A percentile compares a stretch with the other conserved stretches of the same genome.
Conservation (phyloP, 2,329 filamentous ascomycete species). For the Beauveria scarabaeidicola region DNA sequence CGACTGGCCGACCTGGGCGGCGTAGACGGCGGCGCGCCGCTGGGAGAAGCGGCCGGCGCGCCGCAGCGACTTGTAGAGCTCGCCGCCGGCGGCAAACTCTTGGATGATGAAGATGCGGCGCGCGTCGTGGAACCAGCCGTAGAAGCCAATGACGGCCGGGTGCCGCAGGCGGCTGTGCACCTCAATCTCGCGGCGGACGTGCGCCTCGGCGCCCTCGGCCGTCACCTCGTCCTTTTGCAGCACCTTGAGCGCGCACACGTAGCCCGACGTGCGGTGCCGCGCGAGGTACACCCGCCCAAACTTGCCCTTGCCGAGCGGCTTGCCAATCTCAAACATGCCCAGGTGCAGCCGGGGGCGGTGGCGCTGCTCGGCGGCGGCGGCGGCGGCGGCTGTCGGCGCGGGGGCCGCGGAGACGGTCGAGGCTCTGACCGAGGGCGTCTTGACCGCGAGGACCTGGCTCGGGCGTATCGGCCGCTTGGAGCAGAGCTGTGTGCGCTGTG, state of each 20-base stretch:
- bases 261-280: slow-evolving; percentile 67
- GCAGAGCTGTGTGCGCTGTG: slow-evolving; percentile 8
- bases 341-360: slow-evolving; percentile 53
- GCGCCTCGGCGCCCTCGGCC: slow-evolving; percentile 69
- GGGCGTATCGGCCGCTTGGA: slow-evolving; percentile 9
- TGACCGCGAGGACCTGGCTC: slow-evolving; percentile 7
- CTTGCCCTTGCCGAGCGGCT: slow-evolving; percentile 78
- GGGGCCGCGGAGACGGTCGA: slow-evolving; percentile 8
- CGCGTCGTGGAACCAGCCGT: slow-evolving; percentile 81
- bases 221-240: slow-evolving; percentile 76
- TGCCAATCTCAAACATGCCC: slow-evolving; percentile 82
- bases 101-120: slow-evolving; percentile 82
- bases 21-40: slow-evolving; percentile 77
- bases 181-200: slow-evolving; percentile 79
- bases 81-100: slow-evolving; percentile 76
- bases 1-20: slow-evolving; percentile 80
- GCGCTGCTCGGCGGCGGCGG: slow-evolving; percentile 22
- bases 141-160: slow-evolving; percentile 73
- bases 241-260: slow-evolving; percentile 79
- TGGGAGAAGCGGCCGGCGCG: slow-evolving; percentile 73
- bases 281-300: slow-evolving; percentile 81
- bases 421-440: neutral
- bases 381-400: slow-evolving; percentile 20
- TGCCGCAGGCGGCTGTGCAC: slow-evolving; percentile 81
- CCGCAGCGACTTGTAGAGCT: slow-evolving; percentile 78